These are phyloP conservation scores for Cephalotrichum gorgonifer DNA, from an alignment of 2,329 filamentous ascomycete species.

Conservation along the genomic window DNA sequence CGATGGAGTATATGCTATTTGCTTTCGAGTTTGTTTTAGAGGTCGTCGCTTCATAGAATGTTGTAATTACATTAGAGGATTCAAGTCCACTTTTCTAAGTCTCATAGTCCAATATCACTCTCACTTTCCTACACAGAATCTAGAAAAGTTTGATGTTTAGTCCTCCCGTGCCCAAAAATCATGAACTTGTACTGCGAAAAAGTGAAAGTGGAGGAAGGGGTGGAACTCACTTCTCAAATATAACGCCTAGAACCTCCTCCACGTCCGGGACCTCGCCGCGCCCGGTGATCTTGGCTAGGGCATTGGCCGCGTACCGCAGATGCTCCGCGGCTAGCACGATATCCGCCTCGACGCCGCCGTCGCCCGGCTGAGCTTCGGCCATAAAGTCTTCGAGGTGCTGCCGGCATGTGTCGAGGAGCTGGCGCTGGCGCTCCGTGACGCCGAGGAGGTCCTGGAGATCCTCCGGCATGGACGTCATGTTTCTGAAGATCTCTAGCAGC, in stretches of 20 bases:
- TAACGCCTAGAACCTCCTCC: slow-evolving; percentile 89
- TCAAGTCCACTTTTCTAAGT: slow-evolving; percentile 2
- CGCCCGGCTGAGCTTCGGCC: slow-evolving; percentile 34
- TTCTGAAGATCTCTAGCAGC: slow-evolving; percentile 57
- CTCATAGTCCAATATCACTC: background rate
- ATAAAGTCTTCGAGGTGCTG: slow-evolving; percentile 65
- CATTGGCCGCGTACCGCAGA: slow-evolving; percentile 68
- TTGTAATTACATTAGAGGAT: background rate
- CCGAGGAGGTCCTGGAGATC: slow-evolving; percentile 78
- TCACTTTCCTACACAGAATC: slow-evolving; percentile 48
- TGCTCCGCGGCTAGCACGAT: slow-evolving; percentile 87
- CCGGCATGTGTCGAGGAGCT: slow-evolving; percentile 67
- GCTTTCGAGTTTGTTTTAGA: too few species aligned
- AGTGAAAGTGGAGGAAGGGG: background rate
- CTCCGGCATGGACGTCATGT: slow-evolving; percentile 59
- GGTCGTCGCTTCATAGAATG: background rate
- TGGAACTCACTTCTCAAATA: slow-evolving; percentile 85
- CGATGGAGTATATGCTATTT: too few species aligned
- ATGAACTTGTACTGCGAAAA: too few species aligned
- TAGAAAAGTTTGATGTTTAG: slow-evolving; percentile 14
- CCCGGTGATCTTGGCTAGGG: slow-evolving; percentile 80
- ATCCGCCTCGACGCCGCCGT: slow-evolving; percentile 49
- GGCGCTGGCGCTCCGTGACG: slow-evolving; percentile 80
- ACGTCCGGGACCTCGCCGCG: slow-evolving; percentile 78
- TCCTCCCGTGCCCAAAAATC: background rate